phyloP scores from a whole-genome alignment of 805 yeast species.

The Dipodascopsis tothii region DNA sequence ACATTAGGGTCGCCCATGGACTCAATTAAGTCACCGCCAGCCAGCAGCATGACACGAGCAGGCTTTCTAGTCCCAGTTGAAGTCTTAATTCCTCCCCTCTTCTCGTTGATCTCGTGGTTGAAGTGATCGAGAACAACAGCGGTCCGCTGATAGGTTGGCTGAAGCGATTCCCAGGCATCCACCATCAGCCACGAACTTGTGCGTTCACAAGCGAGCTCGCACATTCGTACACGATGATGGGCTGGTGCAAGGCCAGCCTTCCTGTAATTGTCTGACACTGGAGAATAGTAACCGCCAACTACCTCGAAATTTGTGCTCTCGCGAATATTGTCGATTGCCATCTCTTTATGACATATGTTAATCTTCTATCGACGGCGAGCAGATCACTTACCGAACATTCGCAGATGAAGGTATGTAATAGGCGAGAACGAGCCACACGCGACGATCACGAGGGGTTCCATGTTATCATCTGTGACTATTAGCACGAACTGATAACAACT shows the following conservation, averaged over 20 bases:
- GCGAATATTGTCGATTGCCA: conserved; percentile 89
- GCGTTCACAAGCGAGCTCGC: conserved; percentile 95
- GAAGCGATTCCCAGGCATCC: conserved; percentile 97
- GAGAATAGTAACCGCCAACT: conserved; percentile 92
- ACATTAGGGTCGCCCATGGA: conserved; percentile 99
- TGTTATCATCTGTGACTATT: conserved; percentile 60
- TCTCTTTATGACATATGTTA: conserved; percentile 40
- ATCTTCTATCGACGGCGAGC: too few relatives aligned
- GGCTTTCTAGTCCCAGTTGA: conserved; percentile 48
- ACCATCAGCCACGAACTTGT: conserved; percentile 98
- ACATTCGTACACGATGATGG: conserved; percentile 89
- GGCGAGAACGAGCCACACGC: conserved; percentile 98
- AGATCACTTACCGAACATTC: conserved; percentile 69
- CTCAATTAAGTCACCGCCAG: conserved; percentile 96
- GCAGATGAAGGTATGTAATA: conserved; percentile 82
- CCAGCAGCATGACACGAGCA: conserved; percentile 88
- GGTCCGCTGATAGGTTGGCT: conserved; percentile 83
- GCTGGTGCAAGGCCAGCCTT: conserved; percentile 90
- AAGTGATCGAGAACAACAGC: conserved; percentile 94
- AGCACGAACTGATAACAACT: conserved; percentile 35
- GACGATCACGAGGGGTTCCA: conserved; percentile 84
- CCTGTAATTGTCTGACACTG: conserved; percentile 75
- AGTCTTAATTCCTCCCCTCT: conserved; percentile 72
- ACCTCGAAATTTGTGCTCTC: conserved; percentile 93
- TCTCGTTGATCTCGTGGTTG: conserved; percentile 87